Base-by-base conservation (phyloP, 352 stramenopile genomes). In the Blastocystis sp. region DNA sequence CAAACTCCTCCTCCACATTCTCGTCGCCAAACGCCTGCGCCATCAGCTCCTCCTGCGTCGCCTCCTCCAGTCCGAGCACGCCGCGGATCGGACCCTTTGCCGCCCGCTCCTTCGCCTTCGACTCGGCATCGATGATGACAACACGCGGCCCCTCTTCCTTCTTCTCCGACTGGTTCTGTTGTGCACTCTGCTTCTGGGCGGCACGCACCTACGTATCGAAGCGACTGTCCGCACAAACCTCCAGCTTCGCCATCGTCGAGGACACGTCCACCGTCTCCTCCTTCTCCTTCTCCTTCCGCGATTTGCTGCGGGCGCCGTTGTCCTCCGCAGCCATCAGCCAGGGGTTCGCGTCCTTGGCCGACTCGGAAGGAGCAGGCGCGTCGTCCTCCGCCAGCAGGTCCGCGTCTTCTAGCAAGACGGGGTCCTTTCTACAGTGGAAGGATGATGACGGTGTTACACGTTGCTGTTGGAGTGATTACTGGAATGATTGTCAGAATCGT, bases 11-110 rank as follows among this genome's bases (percentile, higher is more conserved):
- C 67, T 97, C 92, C 65, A 95, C 90, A 42, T 93, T 91, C 0
- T 93, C 91, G 69, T 95, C 94, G 42, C 94, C 94, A 90, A 99
- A 99, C 27, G 95, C 95, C 44, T 92, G 91, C 21, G 91, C 89
- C 27, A 99, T 94, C 9, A 99, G 89, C 86, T 97, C 94, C 75
- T 96, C 93, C 87, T 97, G 84, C 18, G 16, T 54, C 49, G 9
- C 11, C 8, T 59, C 59, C 34, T 85, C 54, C 46, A 67, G 24
- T 4, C 42, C 61, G 18, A 69, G 40, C 18, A 48, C 44, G 3
- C 34, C 48, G 6, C 71, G 78, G 3, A 88, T n/a, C 14, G 40
- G 38, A 21, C 71, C 67, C 42, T 87, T 88, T 14, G 86, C 69
- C 44, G 38, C 77, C 65, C 88, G 27, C 38, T 87, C 54, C 18